These are phyloP conservation scores for Oryza punctata DNA, from an alignment of 176 grass and related monocot species.

Conservation along the genomic window DNA sequence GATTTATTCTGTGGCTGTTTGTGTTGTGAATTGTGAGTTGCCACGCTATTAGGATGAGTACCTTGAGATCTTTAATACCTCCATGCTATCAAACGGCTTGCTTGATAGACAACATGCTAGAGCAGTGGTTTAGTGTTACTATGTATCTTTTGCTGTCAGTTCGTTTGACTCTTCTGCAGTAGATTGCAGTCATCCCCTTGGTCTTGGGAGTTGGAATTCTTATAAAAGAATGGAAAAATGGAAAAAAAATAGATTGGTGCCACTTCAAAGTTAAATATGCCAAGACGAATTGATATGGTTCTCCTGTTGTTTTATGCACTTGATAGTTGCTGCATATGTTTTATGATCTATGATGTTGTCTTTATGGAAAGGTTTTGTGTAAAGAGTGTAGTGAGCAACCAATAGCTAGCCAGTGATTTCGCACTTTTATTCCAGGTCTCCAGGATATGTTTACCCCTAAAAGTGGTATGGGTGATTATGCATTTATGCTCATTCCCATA, in stretches of 20 bases:
- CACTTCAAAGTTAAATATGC: not conserved
- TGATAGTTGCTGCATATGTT: not conserved
- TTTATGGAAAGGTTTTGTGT: not conserved
- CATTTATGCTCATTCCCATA: constrained; percentile 18
- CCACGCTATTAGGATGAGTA: too few relatives aligned
- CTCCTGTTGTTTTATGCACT: not conserved
- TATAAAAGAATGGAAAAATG: not conserved
- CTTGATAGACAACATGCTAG: not conserved
- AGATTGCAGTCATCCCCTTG: not conserved
- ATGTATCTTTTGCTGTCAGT: not conserved
- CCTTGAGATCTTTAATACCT: not conserved
- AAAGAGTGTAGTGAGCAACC: not conserved
- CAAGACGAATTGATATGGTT: not conserved
- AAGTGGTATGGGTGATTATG: not conserved
- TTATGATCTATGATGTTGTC: not conserved
- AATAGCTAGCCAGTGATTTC: not conserved
- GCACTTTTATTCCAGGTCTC: not conserved
- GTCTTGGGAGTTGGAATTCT: not conserved
- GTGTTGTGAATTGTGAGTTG: too few relatives aligned
- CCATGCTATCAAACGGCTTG: not conserved
- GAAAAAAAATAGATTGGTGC: not conserved
- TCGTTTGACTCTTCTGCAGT: not conserved
- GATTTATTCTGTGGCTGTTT: too few relatives aligned
- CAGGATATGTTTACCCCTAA: not conserved
- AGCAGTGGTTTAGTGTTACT: not conserved